phyloP scores from a whole-genome alignment of 208 protist genomes.

The Leishmania lainsoni region DNA sequence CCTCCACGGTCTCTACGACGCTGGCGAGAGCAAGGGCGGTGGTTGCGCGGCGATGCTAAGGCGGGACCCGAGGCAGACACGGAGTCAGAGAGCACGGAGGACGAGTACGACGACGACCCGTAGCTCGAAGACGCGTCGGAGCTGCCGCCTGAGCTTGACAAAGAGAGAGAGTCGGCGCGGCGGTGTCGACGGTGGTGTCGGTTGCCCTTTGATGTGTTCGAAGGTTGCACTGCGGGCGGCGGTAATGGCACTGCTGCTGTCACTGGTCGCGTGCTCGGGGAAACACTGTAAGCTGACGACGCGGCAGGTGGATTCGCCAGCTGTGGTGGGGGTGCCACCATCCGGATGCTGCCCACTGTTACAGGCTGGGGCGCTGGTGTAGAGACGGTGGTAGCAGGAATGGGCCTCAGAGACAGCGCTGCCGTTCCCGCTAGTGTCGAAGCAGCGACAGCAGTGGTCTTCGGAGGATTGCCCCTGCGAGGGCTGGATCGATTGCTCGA shows the following conservation, averaged over 20 bases:
- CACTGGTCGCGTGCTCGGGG: background rate
- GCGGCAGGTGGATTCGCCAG: background rate
- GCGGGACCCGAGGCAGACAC: background rate
- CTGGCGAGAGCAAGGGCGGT: background rate
- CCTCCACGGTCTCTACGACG: constrained; percentile 5
- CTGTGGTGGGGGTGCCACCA: background rate
- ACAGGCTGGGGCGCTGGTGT: background rate
- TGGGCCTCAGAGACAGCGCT: constrained; percentile 1
- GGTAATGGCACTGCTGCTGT: background rate
- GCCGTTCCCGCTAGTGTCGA: background rate
- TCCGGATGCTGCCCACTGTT: background rate
- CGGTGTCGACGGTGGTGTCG: constrained; percentile 19
- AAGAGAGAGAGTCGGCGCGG: constrained; percentile 6
- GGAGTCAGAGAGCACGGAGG: constrained; percentile 4
- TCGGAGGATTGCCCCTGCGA: background rate
- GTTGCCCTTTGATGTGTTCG: constrained; percentile 5
- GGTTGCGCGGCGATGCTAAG: constrained; percentile 11
- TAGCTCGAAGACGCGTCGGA: background rate
- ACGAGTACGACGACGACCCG: background rate
- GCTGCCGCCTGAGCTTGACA: background rate
- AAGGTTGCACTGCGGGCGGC: background rate
- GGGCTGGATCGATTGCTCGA: background rate
- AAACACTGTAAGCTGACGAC: background rate
- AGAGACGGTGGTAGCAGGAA: background rate
- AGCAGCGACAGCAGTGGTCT: background rate